Evolutionary conservation across 495 filamentous ascomycete genomes (phyloP).

Genomic region (Trichoderma virens): DNA sequence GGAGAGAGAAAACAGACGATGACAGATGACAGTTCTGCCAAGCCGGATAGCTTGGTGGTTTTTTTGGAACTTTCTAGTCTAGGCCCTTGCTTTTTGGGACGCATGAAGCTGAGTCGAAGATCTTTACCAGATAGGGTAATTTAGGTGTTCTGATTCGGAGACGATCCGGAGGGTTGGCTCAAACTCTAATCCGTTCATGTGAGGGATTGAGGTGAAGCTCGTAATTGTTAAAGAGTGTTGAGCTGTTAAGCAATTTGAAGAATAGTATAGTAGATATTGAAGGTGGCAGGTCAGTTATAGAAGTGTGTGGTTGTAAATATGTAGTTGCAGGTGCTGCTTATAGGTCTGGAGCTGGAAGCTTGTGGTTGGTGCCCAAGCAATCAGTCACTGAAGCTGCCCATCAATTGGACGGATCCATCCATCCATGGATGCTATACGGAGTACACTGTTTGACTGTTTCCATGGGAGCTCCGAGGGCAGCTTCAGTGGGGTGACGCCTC

Average conservation of each 20-base stretch:
- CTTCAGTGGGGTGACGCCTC: too few relatives aligned
- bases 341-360: background rate
- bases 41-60: background rate
- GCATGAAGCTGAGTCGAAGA: background rate
- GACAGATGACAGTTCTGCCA: background rate
- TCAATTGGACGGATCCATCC: too few relatives aligned
- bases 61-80: conserved; percentile 4
- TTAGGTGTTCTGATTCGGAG: background rate
- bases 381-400: too few relatives aligned
- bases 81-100: background rate
- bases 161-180: background rate
- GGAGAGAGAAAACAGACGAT: background rate
- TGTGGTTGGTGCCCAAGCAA: too few relatives aligned
- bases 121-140: background rate
- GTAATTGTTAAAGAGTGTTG: too few relatives aligned
- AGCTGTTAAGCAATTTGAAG: too few relatives aligned
- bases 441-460: too few relatives aligned
- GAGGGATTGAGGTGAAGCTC: background rate
- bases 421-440: too few relatives aligned
- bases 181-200: background rate
- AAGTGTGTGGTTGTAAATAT: too few relatives aligned
- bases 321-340: background rate
- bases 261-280: too few relatives aligned
- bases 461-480: too few relatives aligned
- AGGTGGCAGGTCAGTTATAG: too few relatives aligned